phyloP scores from a whole-genome alignment of 495 filamentous ascomycete species.

The Talaromyces borbonicus region DNA sequence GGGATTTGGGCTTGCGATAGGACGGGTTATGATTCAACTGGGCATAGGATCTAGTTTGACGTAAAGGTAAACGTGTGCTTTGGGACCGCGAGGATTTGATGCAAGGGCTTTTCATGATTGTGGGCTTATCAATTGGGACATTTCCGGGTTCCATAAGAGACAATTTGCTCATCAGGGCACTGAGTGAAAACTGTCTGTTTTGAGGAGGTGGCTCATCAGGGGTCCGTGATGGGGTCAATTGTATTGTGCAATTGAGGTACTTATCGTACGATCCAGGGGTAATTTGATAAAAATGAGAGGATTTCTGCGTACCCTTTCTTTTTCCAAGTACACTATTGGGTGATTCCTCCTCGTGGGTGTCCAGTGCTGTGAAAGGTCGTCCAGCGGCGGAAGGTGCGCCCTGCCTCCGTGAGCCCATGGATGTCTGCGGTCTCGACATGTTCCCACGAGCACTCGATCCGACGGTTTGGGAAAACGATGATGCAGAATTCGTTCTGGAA shows the following conservation, averaged over 20 bases:
- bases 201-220: not conserved
- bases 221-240: slow-evolving; percentile 8
- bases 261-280: slow-evolving; percentile 18
- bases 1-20: slow-evolving; percentile 25
- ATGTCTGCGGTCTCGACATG: slow-evolving; percentile 24
- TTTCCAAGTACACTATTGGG: slow-evolving; percentile 38
- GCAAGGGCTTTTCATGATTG: slow-evolving; percentile 10
- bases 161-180: slow-evolving; percentile 1
- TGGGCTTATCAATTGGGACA: slow-evolving; percentile 5
- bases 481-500: slow-evolving; percentile 40
- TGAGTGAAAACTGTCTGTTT: not conserved
- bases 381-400: slow-evolving; percentile 33
- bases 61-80: slow-evolving; percentile 19
- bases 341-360: slow-evolving; percentile 40
- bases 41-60: slow-evolving; percentile 9
- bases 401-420: slow-evolving; percentile 30
- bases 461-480: slow-evolving; percentile 46
- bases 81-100: slow-evolving; percentile 23
- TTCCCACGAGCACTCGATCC: slow-evolving; percentile 43
- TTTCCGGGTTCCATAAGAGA: slow-evolving; percentile 14
- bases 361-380: slow-evolving; percentile 53
- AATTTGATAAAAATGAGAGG: slow-evolving; percentile 15
- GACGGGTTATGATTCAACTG: slow-evolving; percentile 18
- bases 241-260: slow-evolving; percentile 9
- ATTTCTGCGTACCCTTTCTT: slow-evolving; percentile 58